phyloP scores from a whole-genome alignment of 257 asterid genomes.

The Primulina tabacum region DNA sequence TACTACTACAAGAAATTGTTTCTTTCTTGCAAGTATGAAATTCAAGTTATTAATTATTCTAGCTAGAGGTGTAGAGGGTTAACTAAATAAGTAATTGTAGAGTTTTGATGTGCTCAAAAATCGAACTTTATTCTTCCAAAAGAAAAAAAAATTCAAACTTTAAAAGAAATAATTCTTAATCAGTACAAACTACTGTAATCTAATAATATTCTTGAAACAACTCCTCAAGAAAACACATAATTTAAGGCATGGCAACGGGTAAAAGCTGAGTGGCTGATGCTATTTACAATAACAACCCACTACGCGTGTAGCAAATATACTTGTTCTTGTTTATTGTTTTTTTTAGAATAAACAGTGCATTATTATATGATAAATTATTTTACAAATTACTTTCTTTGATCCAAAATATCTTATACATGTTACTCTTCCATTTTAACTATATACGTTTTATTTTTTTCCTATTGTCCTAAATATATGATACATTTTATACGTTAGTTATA shows the following conservation, averaged over 20 bases:
- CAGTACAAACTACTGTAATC: neutral
- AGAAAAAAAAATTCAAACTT: neutral
- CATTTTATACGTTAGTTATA: too few relatives aligned
- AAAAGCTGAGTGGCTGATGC: conserved; percentile 19
- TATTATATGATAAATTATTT: too few relatives aligned
- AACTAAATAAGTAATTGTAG: neutral
- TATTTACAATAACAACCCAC: neutral
- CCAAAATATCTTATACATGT: too few relatives aligned
- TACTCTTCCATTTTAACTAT: too few relatives aligned
- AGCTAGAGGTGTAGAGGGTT: neutral
- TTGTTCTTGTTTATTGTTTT: too few relatives aligned
- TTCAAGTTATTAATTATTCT: neutral
- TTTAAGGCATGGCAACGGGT: conserved; percentile 29
- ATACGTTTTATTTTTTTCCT: too few relatives aligned
- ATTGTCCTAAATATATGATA: too few relatives aligned
- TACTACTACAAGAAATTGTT: neutral
- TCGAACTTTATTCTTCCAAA: neutral
- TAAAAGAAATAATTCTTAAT: neutral
- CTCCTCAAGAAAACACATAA: neutral
- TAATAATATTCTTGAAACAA: neutral
- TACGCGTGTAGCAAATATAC: neutral
- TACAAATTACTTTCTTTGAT: too few relatives aligned
- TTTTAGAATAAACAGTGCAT: too few relatives aligned
- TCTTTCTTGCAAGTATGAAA: neutral
- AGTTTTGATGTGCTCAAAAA: neutral